Conservation (phyloP, 2,329 filamentous ascomycete species). For the Onygena corvina region DNA sequence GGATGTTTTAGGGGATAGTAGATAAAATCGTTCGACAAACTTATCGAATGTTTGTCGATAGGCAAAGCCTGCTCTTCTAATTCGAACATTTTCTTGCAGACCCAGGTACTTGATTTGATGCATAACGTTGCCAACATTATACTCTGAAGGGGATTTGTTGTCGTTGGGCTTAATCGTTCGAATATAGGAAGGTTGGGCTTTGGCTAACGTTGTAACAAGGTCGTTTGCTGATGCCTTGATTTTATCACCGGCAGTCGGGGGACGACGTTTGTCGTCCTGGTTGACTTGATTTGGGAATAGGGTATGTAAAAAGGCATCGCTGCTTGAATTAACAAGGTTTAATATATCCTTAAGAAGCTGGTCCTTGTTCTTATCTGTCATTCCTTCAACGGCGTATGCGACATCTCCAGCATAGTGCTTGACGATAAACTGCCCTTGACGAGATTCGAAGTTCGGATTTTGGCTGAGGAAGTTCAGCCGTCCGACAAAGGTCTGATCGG, state of each 20-base stretch:
- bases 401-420: slow-evolving; percentile 99
- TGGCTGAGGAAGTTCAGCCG: slow-evolving; percentile 74
- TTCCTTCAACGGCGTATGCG: slow-evolving; percentile 83
- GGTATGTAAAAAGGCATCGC: slow-evolving; percentile 73
- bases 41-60: slow-evolving; percentile 97
- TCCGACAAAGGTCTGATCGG: slow-evolving; percentile 91
- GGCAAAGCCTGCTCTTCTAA: slow-evolving; percentile 88
- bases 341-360: slow-evolving; percentile 88
- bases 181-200: slow-evolving; percentile 93
- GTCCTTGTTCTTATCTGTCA: slow-evolving; percentile 99
- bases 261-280: slow-evolving; percentile 86
- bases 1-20: slow-evolving; percentile 84
- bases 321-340: slow-evolving; percentile 70
- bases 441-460: slow-evolving; percentile 79
- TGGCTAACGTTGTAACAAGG: slow-evolving; percentile 89
- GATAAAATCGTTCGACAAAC: slow-evolving; percentile 93
- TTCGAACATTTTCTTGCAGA: slow-evolving; percentile 97
- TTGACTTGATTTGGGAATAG: slow-evolving; percentile 90
- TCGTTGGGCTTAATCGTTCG: slow-evolving; percentile 99
- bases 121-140: slow-evolving; percentile 80
- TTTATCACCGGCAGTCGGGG: slow-evolving; percentile 89
- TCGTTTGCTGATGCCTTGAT: slow-evolving; percentile 93
- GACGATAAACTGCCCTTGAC: slow-evolving; percentile 93
- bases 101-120: slow-evolving; percentile 99
- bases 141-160: slow-evolving; percentile 91